phyloP scores from a whole-genome alignment of 768 basidiomycete species.

The Kwoniella europaea region DNA sequence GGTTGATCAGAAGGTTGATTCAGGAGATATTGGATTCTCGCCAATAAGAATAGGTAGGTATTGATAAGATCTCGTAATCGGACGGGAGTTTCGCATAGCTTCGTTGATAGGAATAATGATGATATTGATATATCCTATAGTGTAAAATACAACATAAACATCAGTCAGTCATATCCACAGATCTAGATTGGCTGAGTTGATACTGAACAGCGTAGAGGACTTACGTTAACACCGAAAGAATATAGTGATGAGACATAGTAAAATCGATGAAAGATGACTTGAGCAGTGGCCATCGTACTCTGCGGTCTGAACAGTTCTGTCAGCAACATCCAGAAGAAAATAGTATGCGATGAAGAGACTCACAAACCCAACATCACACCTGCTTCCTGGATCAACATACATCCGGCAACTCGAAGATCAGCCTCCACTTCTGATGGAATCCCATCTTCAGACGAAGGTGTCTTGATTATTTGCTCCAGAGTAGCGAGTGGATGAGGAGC shows the following conservation, averaged over 20 bases:
- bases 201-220: constrained; percentile 49
- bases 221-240: constrained; percentile 88
- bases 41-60: constrained; percentile 85
- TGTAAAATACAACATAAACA: constrained; percentile 3
- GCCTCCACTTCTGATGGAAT: constrained; percentile 80
- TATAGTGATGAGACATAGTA: constrained; percentile 95
- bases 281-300: constrained; percentile 94
- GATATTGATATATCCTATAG: constrained; percentile 84
- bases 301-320: constrained; percentile 68
- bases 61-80: constrained; percentile 94
- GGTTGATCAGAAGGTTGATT: constrained; percentile 57
- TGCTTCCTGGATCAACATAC: constrained; percentile 92
- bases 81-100: constrained; percentile 93
- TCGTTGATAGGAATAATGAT: constrained; percentile 87
- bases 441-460: constrained; percentile 82
- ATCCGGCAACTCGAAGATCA: constrained; percentile 86
- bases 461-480: constrained; percentile 73
- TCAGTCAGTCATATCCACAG: too few species aligned
- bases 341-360: constrained; percentile 47
- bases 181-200: too few species aligned
- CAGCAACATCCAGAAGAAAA: background rate
- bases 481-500: constrained; percentile 76
- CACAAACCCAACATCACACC: constrained; percentile 89
- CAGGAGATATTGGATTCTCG: constrained; percentile 69
- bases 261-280: constrained; percentile 94